A percentile compares a stretch with the other conserved stretches of the same genome.
phyloP scores from a whole-genome alignment of 2,329 filamentous ascomycete species.

The Aspergillus niger region DNA sequence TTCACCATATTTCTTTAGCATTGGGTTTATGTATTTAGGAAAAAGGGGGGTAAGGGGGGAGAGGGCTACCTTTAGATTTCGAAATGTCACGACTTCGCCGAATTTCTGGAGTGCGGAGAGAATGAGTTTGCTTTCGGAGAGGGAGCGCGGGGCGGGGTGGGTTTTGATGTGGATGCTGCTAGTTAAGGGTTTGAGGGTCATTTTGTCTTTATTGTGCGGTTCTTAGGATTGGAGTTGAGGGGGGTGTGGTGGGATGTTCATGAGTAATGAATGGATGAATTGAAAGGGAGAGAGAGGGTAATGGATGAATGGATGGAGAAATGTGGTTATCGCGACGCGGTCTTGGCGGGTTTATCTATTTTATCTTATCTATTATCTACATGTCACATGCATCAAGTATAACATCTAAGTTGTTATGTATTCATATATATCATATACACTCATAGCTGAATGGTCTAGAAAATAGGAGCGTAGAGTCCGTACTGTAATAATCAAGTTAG shows the following conservation, averaged over 20 bases:
- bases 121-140: conserved; percentile 39
- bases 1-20: not conserved
- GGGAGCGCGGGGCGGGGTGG: conserved; percentile 28
- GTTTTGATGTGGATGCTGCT: conserved; percentile 37
- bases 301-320: not conserved
- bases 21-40: not conserved
- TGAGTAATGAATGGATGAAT: not conserved
- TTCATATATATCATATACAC: not conserved
- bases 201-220: not conserved
- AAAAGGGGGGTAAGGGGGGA: not conserved
- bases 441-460: conserved; percentile 38
- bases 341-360: not conserved
- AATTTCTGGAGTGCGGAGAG: conserved; percentile 43
- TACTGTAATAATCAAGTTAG: conserved; percentile 42
- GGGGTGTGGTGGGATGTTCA: conserved; percentile 5
- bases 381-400: not conserved
- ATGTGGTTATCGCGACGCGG: not conserved
- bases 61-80: conserved; percentile 37
- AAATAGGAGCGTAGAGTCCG: conserved; percentile 54
- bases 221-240: not conserved
- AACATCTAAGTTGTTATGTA: too few species aligned
- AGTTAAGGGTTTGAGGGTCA: conserved; percentile 13
- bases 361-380: not conserved
- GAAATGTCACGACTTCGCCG: conserved; percentile 44
- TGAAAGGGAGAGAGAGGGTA: not conserved